phyloP scores from a whole-genome alignment of 2,329 filamentous ascomycete species.

The Paecilomyces fulvus region DNA sequence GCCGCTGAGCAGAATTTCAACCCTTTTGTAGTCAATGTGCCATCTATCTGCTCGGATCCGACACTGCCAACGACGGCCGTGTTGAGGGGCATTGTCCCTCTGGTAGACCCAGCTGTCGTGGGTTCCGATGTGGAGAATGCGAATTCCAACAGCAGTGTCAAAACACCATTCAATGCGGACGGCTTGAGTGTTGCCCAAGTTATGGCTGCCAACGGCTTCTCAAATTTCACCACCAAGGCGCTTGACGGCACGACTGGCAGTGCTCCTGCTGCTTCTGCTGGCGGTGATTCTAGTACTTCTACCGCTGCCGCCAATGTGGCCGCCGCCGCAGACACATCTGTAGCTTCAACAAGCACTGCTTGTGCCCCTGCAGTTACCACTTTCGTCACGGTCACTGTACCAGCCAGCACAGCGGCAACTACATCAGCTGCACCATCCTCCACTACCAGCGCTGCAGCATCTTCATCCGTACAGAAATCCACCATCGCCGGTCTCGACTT shows the following conservation, averaged over 20 bases:
- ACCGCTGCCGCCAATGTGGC: constrained; percentile 9
- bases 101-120: constrained; percentile 56
- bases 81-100: constrained; percentile 58
- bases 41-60: constrained; percentile 56
- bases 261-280: constrained; percentile 14
- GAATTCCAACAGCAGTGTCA: constrained; percentile 46
- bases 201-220: constrained; percentile 53
- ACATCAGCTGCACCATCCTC: not conserved
- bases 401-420: not conserved
- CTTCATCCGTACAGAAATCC: constrained; percentile 1
- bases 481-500: constrained; percentile 37
- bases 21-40: constrained; percentile 52
- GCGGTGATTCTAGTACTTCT: constrained; percentile 22
- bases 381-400: constrained; percentile 8
- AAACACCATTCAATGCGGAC: constrained; percentile 47
- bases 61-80: constrained; percentile 52
- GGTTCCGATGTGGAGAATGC: constrained; percentile 52
- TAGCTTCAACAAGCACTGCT: too few relatives aligned
- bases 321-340: too few relatives aligned
- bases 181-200: constrained; percentile 61
- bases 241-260: constrained; percentile 24
- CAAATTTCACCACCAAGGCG: constrained; percentile 40
- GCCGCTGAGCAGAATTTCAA: constrained; percentile 68
- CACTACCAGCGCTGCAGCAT: constrained; percentile 1
- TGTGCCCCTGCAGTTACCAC: constrained; percentile 6